These are phyloP conservation scores for Boletales sp. DNA, from an alignment of 768 basidiomycete genomes.

Conservation along the genomic window DNA sequence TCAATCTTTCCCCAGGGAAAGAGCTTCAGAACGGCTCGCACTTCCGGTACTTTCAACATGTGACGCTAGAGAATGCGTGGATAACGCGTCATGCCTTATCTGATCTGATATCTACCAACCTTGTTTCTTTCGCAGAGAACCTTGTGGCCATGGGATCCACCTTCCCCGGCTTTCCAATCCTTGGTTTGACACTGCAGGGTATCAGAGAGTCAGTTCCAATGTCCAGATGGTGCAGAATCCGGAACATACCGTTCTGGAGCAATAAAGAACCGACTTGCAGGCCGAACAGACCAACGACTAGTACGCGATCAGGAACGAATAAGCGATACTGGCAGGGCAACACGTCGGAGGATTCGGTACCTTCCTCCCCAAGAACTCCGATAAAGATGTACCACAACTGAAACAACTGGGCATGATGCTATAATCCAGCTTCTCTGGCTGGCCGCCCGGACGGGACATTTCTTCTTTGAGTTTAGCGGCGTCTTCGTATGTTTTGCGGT, in stretches of 20 bases:
- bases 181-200: conserved; percentile 31
- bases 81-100: not conserved
- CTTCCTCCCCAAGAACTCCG: too few species aligned
- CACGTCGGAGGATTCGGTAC: too few species aligned
- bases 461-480: too few species aligned
- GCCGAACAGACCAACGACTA: conserved; percentile 28
- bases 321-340: not conserved
- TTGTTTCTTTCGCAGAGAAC: conserved; percentile 31
- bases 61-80: conserved; percentile 25
- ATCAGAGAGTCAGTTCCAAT: not conserved
- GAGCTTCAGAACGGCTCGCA: conserved; percentile 33
- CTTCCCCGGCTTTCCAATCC: conserved; percentile 32
- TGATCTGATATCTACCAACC: conserved; percentile 15
- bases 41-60: conserved; percentile 34
- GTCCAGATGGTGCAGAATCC: not conserved
- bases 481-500: too few species aligned
- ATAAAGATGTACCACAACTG: too few species aligned
- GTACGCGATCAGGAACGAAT: not conserved
- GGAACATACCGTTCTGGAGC: conserved; percentile 24
- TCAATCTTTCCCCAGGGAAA: conserved; percentile 46
- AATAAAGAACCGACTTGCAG: conserved; percentile 28
- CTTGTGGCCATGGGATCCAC: conserved; percentile 31
- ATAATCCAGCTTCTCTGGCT: too few species aligned
- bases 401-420: too few species aligned
- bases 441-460: too few species aligned